Base-by-base conservation (phyloP, 306 rosid genomes). In the Cicer pinnatifidum region DNA sequence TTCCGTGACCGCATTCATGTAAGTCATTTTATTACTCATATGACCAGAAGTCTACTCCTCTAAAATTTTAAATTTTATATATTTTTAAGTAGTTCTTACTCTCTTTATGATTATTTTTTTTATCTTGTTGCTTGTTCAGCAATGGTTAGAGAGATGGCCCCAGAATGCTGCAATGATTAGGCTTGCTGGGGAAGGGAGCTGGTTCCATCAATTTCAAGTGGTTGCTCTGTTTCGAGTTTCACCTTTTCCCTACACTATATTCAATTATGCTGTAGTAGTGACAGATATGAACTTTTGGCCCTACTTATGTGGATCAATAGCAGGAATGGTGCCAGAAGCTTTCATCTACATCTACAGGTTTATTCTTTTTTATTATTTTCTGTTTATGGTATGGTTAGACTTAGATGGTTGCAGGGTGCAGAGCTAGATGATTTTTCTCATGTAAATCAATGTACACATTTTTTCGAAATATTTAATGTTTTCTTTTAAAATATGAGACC, bases 251-350 rank as follows among this genome's bases (percentile, higher is more conserved):
- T 95, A 95, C 80, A 91, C 99, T 77, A 95, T 95, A 75, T 95
- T 95, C 85, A 95, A 95, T 73, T 95, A 95, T 61, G 99, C 99
- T 37, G 73, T 95, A 50, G 97, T 88, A 10, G 96, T 91, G 54
- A 95, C 99, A 82, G 88, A 85, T 73, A 91, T 95, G 99, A 85
- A 56, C 73, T 91, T 95, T 82, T 90, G 97, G 97, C 99, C 99
- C 58, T 95, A 95, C 81, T 77, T 95, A 15, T 87, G 92, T 56
- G 99, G 99, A 77, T 95, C 99, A 44, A 60, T 95, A 73, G 86
- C 97, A 4, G 97, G 99, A 83, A 95, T 95, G 99, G 85, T 95
- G 39, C 99, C 99, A 53, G 99, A 95, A 82, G 92, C 99, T 52
- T 95, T 90, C 90, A 72, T 95, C 75, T 95, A 95, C 85, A 95